phyloP scores from a whole-genome alignment of 202 grass and related monocot genomes.

The Sporobolus alterniflorus region DNA sequence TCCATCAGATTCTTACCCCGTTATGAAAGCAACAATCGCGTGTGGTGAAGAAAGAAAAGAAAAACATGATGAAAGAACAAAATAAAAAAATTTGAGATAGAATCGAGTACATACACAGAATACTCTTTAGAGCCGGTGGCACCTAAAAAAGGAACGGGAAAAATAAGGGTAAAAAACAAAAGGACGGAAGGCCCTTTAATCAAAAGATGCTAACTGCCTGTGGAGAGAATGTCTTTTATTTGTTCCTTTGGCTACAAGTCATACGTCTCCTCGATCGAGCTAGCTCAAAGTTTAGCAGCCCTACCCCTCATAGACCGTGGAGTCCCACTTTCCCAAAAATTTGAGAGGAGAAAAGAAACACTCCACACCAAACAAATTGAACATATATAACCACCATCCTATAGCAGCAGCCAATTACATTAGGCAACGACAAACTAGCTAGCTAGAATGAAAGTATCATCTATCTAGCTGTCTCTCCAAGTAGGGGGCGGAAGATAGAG shows the following conservation, averaged over 20 bases:
- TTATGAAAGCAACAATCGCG: slow-evolving; percentile 33
- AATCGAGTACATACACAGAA: slow-evolving; percentile 41
- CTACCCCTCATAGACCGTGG: slow-evolving; percentile 47
- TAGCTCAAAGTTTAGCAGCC: slow-evolving; percentile 42
- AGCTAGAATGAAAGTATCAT: slow-evolving; percentile 40
- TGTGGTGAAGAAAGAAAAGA: slow-evolving; percentile 29
- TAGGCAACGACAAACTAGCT: too few species aligned
- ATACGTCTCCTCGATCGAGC: slow-evolving; percentile 26
- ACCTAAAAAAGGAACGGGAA: slow-evolving; percentile 48
- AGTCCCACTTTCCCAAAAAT: slow-evolving; percentile 63
- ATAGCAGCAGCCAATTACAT: slow-evolving; percentile 12
- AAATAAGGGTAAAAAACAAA: slow-evolving; percentile 36
- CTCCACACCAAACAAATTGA: slow-evolving; percentile 52
- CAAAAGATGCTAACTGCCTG: slow-evolving; percentile 57
- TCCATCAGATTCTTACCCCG: slow-evolving; percentile 31
- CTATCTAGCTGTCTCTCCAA: slow-evolving; percentile 25
- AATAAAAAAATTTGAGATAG: slow-evolving; percentile 16
- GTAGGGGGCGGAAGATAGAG: not conserved
- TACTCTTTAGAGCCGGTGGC: slow-evolving; percentile 36
- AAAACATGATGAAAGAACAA: slow-evolving; percentile 37
- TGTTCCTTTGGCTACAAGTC: slow-evolving; percentile 64
- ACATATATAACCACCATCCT: slow-evolving; percentile 44
- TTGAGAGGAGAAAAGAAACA: slow-evolving; percentile 42
- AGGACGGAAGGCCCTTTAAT: slow-evolving; percentile 39
- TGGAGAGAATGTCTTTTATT: slow-evolving; percentile 65